Percentiles rank a stretch among this genome's conserved stretches.
These are phyloP conservation scores for Tolypocladium pustulatum DNA, from an alignment of 2,329 filamentous ascomycete species.

Conservation along the genomic window DNA sequence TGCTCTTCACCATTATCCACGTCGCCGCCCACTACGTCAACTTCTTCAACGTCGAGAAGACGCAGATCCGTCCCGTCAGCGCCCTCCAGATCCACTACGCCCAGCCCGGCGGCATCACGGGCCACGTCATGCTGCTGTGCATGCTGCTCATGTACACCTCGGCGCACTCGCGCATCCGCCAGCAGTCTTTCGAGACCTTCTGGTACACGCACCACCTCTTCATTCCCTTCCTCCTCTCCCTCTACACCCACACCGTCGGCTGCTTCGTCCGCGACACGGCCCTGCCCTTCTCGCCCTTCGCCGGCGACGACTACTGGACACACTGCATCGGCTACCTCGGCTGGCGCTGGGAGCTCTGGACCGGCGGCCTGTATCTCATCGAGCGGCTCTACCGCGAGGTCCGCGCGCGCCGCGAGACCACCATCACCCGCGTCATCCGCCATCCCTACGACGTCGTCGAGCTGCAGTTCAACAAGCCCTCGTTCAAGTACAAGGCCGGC, in stretches of 20 bases:
- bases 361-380: conserved; percentile 72
- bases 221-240: conserved; percentile 81
- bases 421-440: conserved; percentile 87
- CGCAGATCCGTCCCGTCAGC: conserved; percentile 67
- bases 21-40: conserved; percentile 85
- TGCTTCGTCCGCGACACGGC: conserved; percentile 87
- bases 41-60: conserved; percentile 90
- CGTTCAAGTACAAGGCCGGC: conserved; percentile 95
- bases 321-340: conserved; percentile 94
- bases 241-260: conserved; percentile 92
- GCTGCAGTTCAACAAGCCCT: conserved; percentile 93
- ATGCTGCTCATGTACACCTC: conserved; percentile 99
- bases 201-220: conserved; percentile 99
- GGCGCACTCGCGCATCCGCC: conserved; percentile 82
- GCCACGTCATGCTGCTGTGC: conserved; percentile 96
- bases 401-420: conserved; percentile 69
- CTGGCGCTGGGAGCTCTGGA: conserved; percentile 92
- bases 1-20: conserved; percentile 74
- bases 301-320: conserved; percentile 69
- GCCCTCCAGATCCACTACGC: conserved; percentile 89
- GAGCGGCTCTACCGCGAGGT: conserved; percentile 91
- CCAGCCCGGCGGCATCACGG: conserved; percentile 82
- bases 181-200: conserved; percentile 96
- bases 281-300: conserved; percentile 63
- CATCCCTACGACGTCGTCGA: conserved; percentile 97